Percentiles rank a stretch among this genome's conserved stretches.
These are phyloP conservation scores for Musa beccarii DNA, from an alignment of 176 grass and related monocot genomes.

Conservation along the genomic window DNA sequence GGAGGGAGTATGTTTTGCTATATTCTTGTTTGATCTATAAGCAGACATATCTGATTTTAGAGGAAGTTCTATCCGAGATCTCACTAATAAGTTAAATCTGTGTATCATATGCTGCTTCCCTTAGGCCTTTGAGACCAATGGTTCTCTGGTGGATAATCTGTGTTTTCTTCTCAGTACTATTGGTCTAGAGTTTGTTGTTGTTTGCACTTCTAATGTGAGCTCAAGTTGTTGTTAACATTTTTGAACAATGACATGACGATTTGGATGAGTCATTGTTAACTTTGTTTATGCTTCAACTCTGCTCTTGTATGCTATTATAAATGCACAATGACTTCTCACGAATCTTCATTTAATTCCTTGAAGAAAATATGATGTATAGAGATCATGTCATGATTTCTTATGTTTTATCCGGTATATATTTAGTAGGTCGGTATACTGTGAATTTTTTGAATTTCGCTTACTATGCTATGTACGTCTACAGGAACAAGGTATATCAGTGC, in stretches of 20 bases:
- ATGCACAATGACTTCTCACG: not conserved
- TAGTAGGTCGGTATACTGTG: not conserved
- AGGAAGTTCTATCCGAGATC: too few relatives aligned
- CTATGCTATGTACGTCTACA: conserved; percentile 8
- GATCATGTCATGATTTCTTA: not conserved
- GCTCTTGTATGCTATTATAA: too few relatives aligned
- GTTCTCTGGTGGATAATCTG: too few relatives aligned
- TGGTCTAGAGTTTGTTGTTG: too few relatives aligned
- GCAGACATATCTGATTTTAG: too few relatives aligned
- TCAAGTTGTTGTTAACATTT: not conserved
- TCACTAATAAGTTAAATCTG: too few relatives aligned
- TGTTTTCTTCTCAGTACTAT: too few relatives aligned
- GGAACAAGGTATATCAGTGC: conserved; percentile 77
- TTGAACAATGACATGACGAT: not conserved
- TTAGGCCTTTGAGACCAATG: too few relatives aligned
- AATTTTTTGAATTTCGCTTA: not conserved
- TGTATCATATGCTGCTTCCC: too few relatives aligned
- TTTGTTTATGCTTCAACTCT: not conserved
- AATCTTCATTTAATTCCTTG: not conserved
- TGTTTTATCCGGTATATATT: not conserved
- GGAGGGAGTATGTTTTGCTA: too few relatives aligned
- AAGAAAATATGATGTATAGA: not conserved
- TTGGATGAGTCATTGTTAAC: not conserved
- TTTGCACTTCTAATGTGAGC: too few relatives aligned
- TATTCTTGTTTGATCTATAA: too few relatives aligned